Conservation (phyloP, 805 yeast genomes). For the Tetrapisispora namnaoensis region DNA sequence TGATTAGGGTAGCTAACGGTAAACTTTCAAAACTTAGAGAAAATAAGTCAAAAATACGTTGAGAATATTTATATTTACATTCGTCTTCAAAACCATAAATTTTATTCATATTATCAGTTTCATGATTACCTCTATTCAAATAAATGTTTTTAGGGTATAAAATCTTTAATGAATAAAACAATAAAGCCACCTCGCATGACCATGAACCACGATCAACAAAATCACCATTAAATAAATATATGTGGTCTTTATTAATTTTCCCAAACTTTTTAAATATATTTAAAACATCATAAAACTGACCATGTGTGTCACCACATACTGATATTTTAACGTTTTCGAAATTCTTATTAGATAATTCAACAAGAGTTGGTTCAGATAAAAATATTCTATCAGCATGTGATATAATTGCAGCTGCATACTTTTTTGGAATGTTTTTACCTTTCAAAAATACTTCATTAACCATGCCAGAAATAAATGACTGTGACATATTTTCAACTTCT, state of each 20-base stretch:
- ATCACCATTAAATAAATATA: slow-evolving; percentile 89
- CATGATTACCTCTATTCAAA: slow-evolving; percentile 93
- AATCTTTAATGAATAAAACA: slow-evolving; percentile 67
- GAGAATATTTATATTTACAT: slow-evolving; percentile 81
- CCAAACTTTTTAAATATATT: slow-evolving; percentile 73
- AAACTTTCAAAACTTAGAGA: slow-evolving; percentile 76
- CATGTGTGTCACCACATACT: slow-evolving; percentile 96
- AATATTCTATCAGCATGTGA: slow-evolving; percentile 60
- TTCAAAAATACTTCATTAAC: slow-evolving; percentile 55
- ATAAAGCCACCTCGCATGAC: slow-evolving; percentile 92
- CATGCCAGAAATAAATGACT: slow-evolving; percentile 52
- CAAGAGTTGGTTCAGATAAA: slow-evolving; percentile 58
- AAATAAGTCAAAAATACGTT: slow-evolving; percentile 70
- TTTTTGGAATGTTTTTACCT: slow-evolving; percentile 69
- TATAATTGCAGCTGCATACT: slow-evolving; percentile 73
- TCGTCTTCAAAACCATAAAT: slow-evolving; percentile 96
- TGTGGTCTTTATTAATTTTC: slow-evolving; percentile 48
- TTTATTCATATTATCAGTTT: slow-evolving; percentile 92
- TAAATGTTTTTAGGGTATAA: slow-evolving; percentile 60
- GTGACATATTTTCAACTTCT: slow-evolving; percentile 35
- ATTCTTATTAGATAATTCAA: slow-evolving; percentile 45
- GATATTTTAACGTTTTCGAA: slow-evolving; percentile 40
- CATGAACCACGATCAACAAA: slow-evolving; percentile 97
- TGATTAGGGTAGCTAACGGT: slow-evolving; percentile 79
- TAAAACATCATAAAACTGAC: slow-evolving; percentile 85